A percentile compares a stretch with the other conserved stretches of the same genome.
phyloP scores from a whole-genome alignment of 1,139 yeast species.

The Magnusiomyces tetraspermus region DNA sequence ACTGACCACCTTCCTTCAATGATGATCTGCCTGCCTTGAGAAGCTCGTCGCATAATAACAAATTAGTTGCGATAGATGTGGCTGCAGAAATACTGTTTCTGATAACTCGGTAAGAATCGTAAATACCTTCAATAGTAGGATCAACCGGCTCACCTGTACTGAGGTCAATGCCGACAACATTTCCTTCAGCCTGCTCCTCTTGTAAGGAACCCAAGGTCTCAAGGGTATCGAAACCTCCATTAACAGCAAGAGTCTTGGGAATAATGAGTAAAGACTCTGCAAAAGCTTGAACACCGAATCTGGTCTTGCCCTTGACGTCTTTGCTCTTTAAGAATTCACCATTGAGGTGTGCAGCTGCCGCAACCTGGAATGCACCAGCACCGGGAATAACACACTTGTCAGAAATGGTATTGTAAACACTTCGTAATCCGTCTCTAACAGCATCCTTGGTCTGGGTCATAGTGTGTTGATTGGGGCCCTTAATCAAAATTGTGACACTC shows the following conservation, averaged over 20 bases:
- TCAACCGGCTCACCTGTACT: conserved; percentile 93
- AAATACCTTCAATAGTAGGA: conserved; percentile 86
- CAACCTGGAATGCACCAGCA: conserved; percentile 90
- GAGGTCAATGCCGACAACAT: conserved; percentile 83
- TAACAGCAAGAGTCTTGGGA: conserved; percentile 86
- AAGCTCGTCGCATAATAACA: conserved; percentile 88
- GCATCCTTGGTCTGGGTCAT: conserved; percentile 93
- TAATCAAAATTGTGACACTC: conserved; percentile 82
- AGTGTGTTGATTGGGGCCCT: conserved; percentile 85
- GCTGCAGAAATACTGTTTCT: conserved; percentile 91
- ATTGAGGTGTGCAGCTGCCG: conserved; percentile 60
- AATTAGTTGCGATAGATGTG: conserved; percentile 87
- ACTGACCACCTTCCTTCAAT: conserved; percentile 47
- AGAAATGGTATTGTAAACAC: conserved; percentile 83
- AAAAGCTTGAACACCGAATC: conserved; percentile 87
- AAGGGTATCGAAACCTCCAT: conserved; percentile 88
- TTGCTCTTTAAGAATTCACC: conserved; percentile 36
- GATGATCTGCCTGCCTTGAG: conserved; percentile 93
- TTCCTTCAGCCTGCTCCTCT: conserved; percentile 78
- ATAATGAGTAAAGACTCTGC: conserved; percentile 83
- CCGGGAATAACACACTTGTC: conserved; percentile 89
- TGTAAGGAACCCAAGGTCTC: conserved; percentile 85
- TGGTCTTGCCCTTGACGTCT: conserved; percentile 71
- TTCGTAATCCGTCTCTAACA: conserved; percentile 90
- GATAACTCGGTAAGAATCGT: conserved; percentile 91